phyloP scores from a whole-genome alignment of 1,139 yeast species.

The Lodderomyces metapsilosis region DNA sequence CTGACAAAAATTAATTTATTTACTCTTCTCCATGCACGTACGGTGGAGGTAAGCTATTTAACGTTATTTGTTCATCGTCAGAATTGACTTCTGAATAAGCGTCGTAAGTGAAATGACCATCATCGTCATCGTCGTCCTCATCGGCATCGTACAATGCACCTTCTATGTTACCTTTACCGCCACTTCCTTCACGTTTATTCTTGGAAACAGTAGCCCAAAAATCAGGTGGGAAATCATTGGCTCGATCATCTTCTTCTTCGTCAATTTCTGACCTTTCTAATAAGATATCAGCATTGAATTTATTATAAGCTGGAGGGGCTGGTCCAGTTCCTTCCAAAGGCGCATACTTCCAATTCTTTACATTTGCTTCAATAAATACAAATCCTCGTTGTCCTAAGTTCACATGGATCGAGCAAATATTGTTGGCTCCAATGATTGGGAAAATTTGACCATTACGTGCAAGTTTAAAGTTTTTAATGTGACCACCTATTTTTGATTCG shows the following conservation, averaged over 20 bases:
- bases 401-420: conserved; percentile 52
- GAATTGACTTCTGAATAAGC: conserved; percentile 37
- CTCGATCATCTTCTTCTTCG: conserved; percentile 42
- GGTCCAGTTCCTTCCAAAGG: conserved; percentile 60
- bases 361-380: conserved; percentile 60
- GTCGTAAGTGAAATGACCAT: conserved; percentile 37
- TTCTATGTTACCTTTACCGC: not conserved
- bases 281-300: conserved; percentile 53
- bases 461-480: conserved; percentile 46
- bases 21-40: conserved; percentile 11
- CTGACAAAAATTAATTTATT: not conserved
- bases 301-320: conserved; percentile 61
- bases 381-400: conserved; percentile 58
- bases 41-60: conserved; percentile 36
- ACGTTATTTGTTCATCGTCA: conserved; percentile 40
- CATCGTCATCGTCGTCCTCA: conserved; percentile 1
- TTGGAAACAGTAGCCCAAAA: conserved; percentile 42
- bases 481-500: conserved; percentile 70
- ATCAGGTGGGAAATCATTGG: conserved; percentile 55
- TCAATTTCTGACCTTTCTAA: conserved; percentile 56
- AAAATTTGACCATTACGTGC: conserved; percentile 42
- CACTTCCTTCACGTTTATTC: conserved; percentile 2
- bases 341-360: conserved; percentile 65
- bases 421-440: conserved; percentile 55
- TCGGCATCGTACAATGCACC: conserved; percentile 1